Percentiles rank a stretch among this genome's conserved stretches.
Evolutionary conservation across 306 rosid genomes (phyloP).

Genomic region (Morella rubra): DNA sequence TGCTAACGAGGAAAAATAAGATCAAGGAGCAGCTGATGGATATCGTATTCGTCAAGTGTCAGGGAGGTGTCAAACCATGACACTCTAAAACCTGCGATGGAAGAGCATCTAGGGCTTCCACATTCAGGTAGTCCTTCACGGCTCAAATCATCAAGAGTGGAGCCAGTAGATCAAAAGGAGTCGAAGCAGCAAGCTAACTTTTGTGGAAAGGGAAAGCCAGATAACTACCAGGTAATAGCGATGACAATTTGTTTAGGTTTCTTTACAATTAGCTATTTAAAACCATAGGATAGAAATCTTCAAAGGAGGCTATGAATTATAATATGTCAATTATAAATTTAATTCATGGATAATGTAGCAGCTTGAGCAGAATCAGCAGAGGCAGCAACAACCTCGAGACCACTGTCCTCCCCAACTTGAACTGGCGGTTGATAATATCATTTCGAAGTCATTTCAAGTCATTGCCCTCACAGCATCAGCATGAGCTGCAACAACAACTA

Average conservation of each 20-base stretch:
- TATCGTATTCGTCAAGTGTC: background rate
- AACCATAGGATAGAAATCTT: background rate
- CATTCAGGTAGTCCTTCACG: constrained; percentile 5
- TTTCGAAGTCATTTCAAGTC: background rate
- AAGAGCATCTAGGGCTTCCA: background rate
- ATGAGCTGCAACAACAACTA: background rate
- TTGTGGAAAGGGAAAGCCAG: background rate
- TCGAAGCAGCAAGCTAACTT: background rate
- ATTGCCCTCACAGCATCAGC: background rate
- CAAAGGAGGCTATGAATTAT: too few relatives aligned
- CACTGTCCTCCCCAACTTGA: background rate
- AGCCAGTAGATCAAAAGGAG: background rate
- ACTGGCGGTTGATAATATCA: background rate
- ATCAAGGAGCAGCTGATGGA: constrained; percentile 7
- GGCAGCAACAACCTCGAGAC: background rate
- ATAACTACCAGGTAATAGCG: background rate
- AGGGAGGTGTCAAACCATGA: constrained; percentile 1
- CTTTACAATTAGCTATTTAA: background rate
- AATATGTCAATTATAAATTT: background rate
- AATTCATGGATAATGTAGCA: background rate
- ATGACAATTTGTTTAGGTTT: background rate
- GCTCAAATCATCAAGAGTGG: constrained; percentile 8
- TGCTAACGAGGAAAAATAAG: constrained; percentile 2
- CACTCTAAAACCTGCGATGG: background rate
- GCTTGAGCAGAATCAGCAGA: background rate